phyloP scores from a whole-genome alignment of 1,139 yeast species.

The Citeromyces hawaiiensis region DNA sequence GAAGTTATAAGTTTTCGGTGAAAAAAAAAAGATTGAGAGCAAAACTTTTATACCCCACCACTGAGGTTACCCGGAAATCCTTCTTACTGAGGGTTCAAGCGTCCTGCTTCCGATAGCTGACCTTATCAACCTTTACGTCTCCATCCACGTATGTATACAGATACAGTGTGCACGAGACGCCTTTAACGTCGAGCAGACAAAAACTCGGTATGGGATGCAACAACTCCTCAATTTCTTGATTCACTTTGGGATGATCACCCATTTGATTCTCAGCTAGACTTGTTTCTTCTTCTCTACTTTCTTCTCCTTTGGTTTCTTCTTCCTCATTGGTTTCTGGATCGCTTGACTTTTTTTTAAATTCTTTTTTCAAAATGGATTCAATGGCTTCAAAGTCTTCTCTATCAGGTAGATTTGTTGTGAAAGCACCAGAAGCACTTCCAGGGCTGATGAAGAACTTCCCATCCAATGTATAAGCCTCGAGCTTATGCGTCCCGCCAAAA shows the following conservation, averaged over 20 bases:
- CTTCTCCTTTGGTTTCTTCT: background rate
- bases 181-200: slow-evolving; percentile 76
- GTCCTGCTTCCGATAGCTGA: slow-evolving; percentile 58
- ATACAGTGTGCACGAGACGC: slow-evolving; percentile 64
- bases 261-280: slow-evolving; percentile 7
- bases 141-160: slow-evolving; percentile 72
- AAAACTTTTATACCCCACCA: background rate
- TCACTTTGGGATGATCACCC: slow-evolving; percentile 9
- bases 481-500: slow-evolving; percentile 96
- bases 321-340: too few species aligned
- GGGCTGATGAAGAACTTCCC: slow-evolving; percentile 91
- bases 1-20: background rate
- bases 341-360: slow-evolving; percentile 5
- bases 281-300: background rate
- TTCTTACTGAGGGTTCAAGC: background rate
- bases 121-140: slow-evolving; percentile 87
- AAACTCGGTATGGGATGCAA: slow-evolving; percentile 66
- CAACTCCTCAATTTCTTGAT: slow-evolving; percentile 19
- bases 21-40: slow-evolving; percentile 2
- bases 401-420: slow-evolving; percentile 41
- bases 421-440: slow-evolving; percentile 94
- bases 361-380: slow-evolving; percentile 5
- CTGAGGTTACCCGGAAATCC: slow-evolving; percentile 2
- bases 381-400: slow-evolving; percentile 18
- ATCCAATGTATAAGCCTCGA: slow-evolving; percentile 86